Base-by-base conservation (phyloP, 179 eudicot species). In the Silene coronaria region DNA sequence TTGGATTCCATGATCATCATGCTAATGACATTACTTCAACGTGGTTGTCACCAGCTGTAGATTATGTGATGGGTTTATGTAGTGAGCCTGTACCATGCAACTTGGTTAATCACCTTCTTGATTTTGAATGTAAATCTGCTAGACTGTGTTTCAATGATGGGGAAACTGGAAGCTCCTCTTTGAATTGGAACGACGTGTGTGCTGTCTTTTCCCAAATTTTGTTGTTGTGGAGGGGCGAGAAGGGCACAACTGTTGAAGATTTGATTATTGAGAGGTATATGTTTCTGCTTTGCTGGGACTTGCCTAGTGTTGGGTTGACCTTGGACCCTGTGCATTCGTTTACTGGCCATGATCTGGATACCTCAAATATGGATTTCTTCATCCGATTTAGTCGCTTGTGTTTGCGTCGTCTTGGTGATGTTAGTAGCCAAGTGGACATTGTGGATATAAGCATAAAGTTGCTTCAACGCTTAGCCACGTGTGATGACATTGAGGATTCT, bases 271-370 rank as follows among this genome's bases (percentile, higher is more conserved):
- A 96, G 82, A 88, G 99, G 77, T 96, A 93, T 78, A 72, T 96
- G 16, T 88, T 91, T 85, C 77, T 89, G 79, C 97, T 96, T 84
- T 96, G 98, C 81, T 91, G 96, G 97, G 98, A 93, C 84, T 72
- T 89, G 69, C 90, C 97, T 66, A 69, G 81, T 74, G 81, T 75
- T 81, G 83, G 81, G 78, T 83, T 87, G 79, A 75, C 84, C 8
- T 53, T 42, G 57, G 85, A 81, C 60, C 60, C 86, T 65, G 81
- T 71, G 61, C 57, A 73, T 68, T 82, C 85, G 70, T 70, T 81
- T 62, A 76, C 82, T 62, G 70, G 77, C 66, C 81, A 42, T 28
- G 77, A 45, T 76, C 76, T 86, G 81, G 90, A 88, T 75, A 69
- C 79, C 45, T 84, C 90, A 75, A 84, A 82, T 75, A 78, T 83